Percentiles rank a stretch among this genome's conserved stretches.
Conservation (phyloP, 192 early-diverging fungal genomes). For the Entomortierella lignicola region DNA sequence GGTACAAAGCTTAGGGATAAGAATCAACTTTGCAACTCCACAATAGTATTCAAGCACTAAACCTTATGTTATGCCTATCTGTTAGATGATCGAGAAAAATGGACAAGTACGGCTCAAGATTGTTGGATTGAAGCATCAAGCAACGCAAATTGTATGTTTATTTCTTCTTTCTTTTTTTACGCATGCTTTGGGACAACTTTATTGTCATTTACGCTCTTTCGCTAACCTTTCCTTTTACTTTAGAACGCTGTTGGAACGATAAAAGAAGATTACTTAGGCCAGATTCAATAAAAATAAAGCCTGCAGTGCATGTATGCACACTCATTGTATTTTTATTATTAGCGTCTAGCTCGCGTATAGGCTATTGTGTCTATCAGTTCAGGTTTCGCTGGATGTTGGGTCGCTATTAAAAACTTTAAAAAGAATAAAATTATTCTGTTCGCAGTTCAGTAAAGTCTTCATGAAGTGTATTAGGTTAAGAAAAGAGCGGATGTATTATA, state of each 20-base stretch:
- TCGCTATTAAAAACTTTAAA: too few relatives aligned
- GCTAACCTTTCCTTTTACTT: too few relatives aligned
- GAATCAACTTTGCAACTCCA: background rate
- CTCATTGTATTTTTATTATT: slow-evolving; percentile 73
- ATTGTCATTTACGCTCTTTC: too few relatives aligned
- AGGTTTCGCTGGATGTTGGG: too few relatives aligned
- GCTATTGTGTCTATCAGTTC: too few relatives aligned
- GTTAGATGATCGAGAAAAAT: slow-evolving; percentile 86
- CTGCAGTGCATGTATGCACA: slow-evolving; percentile 59
- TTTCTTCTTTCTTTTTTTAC: slow-evolving; percentile 6
- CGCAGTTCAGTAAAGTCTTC: too few relatives aligned
- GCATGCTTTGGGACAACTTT: too few relatives aligned
- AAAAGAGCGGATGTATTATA: too few relatives aligned
- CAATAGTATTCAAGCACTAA: background rate
- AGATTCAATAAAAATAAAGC: slow-evolving; percentile 61
- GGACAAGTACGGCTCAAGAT: slow-evolving; percentile 88
- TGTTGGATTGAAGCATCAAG: slow-evolving; percentile 89
- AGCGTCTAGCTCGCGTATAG: too few relatives aligned
- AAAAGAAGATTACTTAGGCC: slow-evolving; percentile 97
- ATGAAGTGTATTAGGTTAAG: too few relatives aligned
- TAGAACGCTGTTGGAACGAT: slow-evolving; percentile 96
- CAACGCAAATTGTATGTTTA: slow-evolving; percentile 89
- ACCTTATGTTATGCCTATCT: background rate
- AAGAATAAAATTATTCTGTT: too few relatives aligned
- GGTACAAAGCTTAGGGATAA: slow-evolving; percentile 25